phyloP scores from a whole-genome alignment of 257 asterid genomes.

The Gentiana straminea region DNA sequence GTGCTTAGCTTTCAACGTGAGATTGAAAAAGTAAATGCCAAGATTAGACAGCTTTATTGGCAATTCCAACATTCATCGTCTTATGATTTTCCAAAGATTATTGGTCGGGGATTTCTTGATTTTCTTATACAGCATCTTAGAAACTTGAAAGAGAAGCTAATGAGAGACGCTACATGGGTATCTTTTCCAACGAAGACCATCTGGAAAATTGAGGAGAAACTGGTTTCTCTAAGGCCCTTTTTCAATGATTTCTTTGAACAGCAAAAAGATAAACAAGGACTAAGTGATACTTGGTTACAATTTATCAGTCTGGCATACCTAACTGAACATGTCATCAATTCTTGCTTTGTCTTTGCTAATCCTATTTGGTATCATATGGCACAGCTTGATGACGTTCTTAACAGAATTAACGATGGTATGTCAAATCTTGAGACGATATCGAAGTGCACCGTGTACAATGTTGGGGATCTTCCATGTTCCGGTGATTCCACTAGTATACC shows the following conservation, averaged over 20 bases:
- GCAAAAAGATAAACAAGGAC: not conserved
- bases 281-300: not conserved
- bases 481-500: too few species aligned
- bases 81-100: not conserved
- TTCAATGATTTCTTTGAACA: not conserved
- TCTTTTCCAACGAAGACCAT: not conserved
- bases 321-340: not conserved
- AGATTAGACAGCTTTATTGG: not conserved
- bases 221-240: not conserved
- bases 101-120: not conserved
- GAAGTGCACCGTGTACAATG: not conserved
- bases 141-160: not conserved
- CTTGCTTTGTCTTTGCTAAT: not conserved
- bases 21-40: not conserved
- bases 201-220: not conserved
- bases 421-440: not conserved
- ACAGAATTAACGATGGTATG: not conserved
- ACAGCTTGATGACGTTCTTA: not conserved
- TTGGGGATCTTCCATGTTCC: too few species aligned
- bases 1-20: not conserved
- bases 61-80: not conserved
- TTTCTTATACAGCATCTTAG: not conserved
- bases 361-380: not conserved
- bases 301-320: not conserved
- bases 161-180: not conserved